Conservation (phyloP, 2,329 filamentous ascomycete genomes). For the Cladosporium oxysporum region DNA sequence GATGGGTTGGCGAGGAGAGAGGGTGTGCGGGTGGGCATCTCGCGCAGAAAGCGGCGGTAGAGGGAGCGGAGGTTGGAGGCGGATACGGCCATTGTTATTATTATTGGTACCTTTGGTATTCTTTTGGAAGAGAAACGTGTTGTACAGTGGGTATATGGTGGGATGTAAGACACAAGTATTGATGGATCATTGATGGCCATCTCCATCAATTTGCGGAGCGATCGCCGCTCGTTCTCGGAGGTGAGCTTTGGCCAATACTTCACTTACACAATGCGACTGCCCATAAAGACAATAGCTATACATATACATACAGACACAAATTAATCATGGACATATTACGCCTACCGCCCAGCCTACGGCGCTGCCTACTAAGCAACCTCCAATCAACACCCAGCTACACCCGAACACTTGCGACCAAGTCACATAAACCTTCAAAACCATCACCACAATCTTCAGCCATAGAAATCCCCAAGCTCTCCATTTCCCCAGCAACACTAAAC, state of each 20-base stretch:
- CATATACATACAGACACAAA: not conserved
- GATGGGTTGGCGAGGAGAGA: constrained; percentile 58
- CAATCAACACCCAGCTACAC: not conserved
- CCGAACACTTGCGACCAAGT: constrained; percentile 1
- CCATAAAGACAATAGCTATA: not conserved
- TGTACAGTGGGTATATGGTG: not conserved
- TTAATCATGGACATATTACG: constrained; percentile 31
- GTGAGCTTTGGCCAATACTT: constrained; percentile 18
- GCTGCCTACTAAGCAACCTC: not conserved
- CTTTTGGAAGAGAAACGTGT: not conserved
- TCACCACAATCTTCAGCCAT: constrained; percentile 3
- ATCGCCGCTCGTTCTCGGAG: not conserved
- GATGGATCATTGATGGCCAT: not conserved
- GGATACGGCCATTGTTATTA: constrained; percentile 34
- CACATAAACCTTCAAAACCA: constrained; percentile 1
- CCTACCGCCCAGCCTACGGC: constrained; percentile 26
- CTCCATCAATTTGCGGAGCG: constrained; percentile 10
- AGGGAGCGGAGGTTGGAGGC: constrained; percentile 66
- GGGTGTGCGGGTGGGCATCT: constrained; percentile 72
- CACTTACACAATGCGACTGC: constrained; percentile 16
- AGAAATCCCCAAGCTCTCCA: constrained; percentile 29
- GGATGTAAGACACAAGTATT: not conserved
- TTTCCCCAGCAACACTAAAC: constrained; percentile 35
- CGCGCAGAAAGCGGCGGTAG: constrained; percentile 86
- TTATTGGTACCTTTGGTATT: not conserved